Evolutionary conservation across 495 filamentous ascomycete species (phyloP).

Genomic region (Xylaria grammica): DNA sequence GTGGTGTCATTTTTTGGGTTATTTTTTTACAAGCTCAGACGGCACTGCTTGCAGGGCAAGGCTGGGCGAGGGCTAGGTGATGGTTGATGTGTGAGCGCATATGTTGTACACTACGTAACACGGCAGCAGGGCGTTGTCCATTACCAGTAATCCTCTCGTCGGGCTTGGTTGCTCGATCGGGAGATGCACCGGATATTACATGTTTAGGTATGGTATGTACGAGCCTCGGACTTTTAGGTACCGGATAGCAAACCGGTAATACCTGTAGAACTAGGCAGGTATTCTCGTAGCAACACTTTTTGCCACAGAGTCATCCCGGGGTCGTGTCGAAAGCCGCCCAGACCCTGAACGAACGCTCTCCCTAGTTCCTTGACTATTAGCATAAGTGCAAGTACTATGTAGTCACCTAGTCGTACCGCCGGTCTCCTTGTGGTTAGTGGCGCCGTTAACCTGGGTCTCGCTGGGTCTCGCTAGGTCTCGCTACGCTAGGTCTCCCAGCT

Average conservation of each 20-base stretch:
- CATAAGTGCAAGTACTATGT: too few species aligned
- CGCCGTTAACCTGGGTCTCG: constrained; percentile 20
- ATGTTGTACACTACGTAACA: constrained; percentile 5
- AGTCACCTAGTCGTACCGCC: background rate
- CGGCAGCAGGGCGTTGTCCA: constrained; percentile 10
- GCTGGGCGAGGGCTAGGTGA: constrained; percentile 9
- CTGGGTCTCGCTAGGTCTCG: constrained; percentile 10
- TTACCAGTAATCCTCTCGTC: constrained; percentile 14
- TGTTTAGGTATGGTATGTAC: background rate
- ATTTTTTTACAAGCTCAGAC: too few species aligned
- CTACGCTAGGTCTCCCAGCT: constrained; percentile 24
- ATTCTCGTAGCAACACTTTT: too few species aligned
- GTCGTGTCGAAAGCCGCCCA: too few species aligned
- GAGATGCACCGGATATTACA: constrained; percentile 14
- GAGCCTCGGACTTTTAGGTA: background rate
- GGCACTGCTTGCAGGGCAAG: background rate
- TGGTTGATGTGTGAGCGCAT: constrained; percentile 10
- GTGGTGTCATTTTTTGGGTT: too few species aligned
- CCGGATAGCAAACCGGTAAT: background rate
- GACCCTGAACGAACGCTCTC: too few species aligned
- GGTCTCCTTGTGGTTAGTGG: constrained; percentile 19
- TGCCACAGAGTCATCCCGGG: too few species aligned
- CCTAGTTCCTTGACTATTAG: background rate
- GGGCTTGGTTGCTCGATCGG: constrained; percentile 22
- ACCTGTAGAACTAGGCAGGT: background rate